Base-by-base conservation (phyloP, 129 eudicot species). In the Dittrichia graveolens region DNA sequence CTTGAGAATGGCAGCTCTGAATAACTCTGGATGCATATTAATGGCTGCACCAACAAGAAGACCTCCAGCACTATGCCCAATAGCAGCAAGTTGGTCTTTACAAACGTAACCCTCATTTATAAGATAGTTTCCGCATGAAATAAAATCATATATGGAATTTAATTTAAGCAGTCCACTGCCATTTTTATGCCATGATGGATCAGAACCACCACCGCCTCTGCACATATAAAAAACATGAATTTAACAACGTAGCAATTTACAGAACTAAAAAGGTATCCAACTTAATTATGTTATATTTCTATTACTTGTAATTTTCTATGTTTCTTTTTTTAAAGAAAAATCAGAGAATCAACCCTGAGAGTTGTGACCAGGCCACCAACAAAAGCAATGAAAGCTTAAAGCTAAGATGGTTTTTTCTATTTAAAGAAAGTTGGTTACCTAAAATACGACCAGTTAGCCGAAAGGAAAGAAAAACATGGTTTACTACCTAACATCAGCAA, bases 401-500 rank as follows among this genome's bases (percentile, higher is more conserved):
- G 31, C 2, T 24, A 24, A 24, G 31, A 24, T 24, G 31, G 31
- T 24, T 24, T 24, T 24, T 24, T 24, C 31, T 24, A 2, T 0
- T 24, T 24, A 24, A 24, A 24, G 31, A 24, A 24, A 24, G 31
- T 24, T 24, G 31, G 31, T 0, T 24, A 24, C 31, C 31, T 24
- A 24, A 24, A 24, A n/a, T n/a, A n/a, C n/a, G n/a, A 24, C 31
- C 31, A 24, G 31, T 24, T 24, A 24, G 31, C 31, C 31, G 2
- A 24, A 24, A 24, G 31, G 31, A 24, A 24, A 24, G 31, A 24
- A 24, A 24, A 24, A 24, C 2, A 24, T 24, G 31, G 31, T 24
- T 24, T 24, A 24, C 2, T 79, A 94, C 98, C 96, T 90, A 71
- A 88, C 98, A 83, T 94, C 98, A 53, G 98, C 96, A 88, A 90